A percentile compares a stretch with the other conserved stretches of the same genome.
Conservation (phyloP, 116 monocot genomes). For the Cymodocea nodosa region DNA sequence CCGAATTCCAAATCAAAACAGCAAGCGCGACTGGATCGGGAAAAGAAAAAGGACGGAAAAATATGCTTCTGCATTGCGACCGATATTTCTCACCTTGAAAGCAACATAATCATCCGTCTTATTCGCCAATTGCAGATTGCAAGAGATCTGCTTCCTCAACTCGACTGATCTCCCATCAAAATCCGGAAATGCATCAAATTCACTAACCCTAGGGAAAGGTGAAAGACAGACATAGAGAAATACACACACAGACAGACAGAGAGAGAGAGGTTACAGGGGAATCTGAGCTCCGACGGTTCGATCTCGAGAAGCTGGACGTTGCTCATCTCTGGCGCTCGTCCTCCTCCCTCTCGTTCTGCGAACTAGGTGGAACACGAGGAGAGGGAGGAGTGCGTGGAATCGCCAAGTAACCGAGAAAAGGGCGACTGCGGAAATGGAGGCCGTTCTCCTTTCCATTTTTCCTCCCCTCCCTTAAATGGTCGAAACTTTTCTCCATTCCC, state of each 20-base stretch:
- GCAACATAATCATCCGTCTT: slow-evolving; percentile 60
- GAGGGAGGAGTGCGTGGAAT: too few species aligned
- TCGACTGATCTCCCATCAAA: slow-evolving; percentile 35
- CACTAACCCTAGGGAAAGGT: neutral
- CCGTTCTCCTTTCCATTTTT: too few species aligned
- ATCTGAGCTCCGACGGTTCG: slow-evolving; percentile 77
- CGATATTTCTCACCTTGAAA: slow-evolving; percentile 51
- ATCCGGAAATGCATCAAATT: neutral
- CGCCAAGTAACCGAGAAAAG: too few species aligned
- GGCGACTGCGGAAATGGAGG: too few species aligned
- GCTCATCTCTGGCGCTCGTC: slow-evolving; percentile 23
- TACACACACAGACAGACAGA: too few species aligned
- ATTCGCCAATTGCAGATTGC: slow-evolving; percentile 63
- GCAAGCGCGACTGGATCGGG: neutral
- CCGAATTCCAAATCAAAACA: neutral
- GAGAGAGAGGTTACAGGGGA: slow-evolving; percentile 40
- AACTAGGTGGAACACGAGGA: too few species aligned
- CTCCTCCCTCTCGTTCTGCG: too few species aligned
- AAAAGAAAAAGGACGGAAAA: neutral
- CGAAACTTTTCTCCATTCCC: too few species aligned
- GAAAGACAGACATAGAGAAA: neutral
- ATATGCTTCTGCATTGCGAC: neutral
- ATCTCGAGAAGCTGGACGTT: slow-evolving; percentile 66
- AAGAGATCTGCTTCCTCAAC: slow-evolving; percentile 90
- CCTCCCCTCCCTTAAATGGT: too few species aligned